A percentile compares a stretch with the other conserved stretches of the same genome.
Evolutionary conservation across 805 yeast genomes (phyloP).

Genomic region (Metschnikowia similis): DNA sequence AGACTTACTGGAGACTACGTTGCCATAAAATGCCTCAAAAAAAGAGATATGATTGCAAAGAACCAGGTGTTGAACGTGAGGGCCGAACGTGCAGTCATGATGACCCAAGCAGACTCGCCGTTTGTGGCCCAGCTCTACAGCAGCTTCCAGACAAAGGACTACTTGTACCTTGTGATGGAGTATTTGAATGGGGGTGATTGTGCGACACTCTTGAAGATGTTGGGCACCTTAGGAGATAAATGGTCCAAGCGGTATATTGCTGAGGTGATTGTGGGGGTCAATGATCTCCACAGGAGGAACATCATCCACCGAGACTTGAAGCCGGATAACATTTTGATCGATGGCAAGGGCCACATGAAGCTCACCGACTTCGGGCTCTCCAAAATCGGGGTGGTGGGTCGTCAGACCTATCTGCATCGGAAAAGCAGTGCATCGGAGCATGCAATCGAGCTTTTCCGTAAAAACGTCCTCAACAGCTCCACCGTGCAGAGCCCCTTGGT

Average conservation of each 20-base stretch:
- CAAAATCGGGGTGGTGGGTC: conserved; percentile 78
- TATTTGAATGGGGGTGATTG: conserved; percentile 94
- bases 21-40: conserved; percentile 88
- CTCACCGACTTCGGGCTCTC: conserved; percentile 94
- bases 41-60: conserved; percentile 94
- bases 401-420: conserved; percentile 53
- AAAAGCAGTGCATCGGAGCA: conserved; percentile 42
- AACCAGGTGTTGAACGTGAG: conserved; percentile 93
- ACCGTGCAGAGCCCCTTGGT: conserved; percentile 25
- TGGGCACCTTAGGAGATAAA: conserved; percentile 78
- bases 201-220: conserved; percentile 74
- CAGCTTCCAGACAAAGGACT: conserved; percentile 85
- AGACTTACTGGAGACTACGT: conserved; percentile 89
- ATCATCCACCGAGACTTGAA: conserved; percentile 93
- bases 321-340: conserved; percentile 90
- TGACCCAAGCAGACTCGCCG: conserved; percentile 91
- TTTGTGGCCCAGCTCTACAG: conserved; percentile 86
- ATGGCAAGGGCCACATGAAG: conserved; percentile 81
- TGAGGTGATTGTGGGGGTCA: conserved; percentile 86
- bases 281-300: conserved; percentile 81
- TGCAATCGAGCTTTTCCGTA: conserved; percentile 38
- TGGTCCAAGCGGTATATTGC: conserved; percentile 87
- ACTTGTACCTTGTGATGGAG: conserved; percentile 91
- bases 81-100: conserved; percentile 96
- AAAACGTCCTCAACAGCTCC: conserved; percentile 16